Conservation (phyloP, 768 basidiomycete genomes). For the Leccinum sublutescens region DNA sequence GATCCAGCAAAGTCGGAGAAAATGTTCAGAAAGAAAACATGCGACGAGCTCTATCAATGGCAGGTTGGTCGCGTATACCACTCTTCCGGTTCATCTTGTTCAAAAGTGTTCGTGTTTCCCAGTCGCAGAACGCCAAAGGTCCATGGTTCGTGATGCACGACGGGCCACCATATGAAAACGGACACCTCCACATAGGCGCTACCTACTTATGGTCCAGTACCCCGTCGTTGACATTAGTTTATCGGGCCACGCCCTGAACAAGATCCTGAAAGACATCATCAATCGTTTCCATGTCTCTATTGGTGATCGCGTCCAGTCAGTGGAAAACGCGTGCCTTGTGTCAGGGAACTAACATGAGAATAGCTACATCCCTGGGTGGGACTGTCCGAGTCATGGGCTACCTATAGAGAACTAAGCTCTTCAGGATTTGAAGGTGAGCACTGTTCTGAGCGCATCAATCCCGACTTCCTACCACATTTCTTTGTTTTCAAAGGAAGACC, state of each 20-base stretch:
- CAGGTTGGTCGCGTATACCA: conserved; percentile 48
- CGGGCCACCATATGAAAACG: conserved; percentile 97
- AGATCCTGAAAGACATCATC: conserved; percentile 42
- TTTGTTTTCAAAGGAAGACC: conserved; percentile 41
- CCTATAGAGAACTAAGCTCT: conserved; percentile 96
- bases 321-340: conserved; percentile 3
- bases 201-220: neutral
- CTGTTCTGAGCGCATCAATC: neutral
- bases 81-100: neutral
- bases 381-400: conserved; percentile 80
- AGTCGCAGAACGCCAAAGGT: conserved; percentile 67
- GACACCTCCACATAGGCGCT: conserved; percentile 90
- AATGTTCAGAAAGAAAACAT: conserved; percentile 58
- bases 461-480: neutral
- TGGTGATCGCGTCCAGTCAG: conserved; percentile 81
- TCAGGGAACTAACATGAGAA: neutral
- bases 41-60: conserved; percentile 74
- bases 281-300: conserved; percentile 81
- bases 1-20: conserved; percentile 64
- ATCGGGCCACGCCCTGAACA: conserved; percentile 44
- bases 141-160: conserved; percentile 87
- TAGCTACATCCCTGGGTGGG: conserved; percentile 96
- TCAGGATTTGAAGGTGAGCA: conserved; percentile 65
- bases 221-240: neutral
- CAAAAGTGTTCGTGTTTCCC: conserved; percentile 1